Conservation (phyloP, 2,329 filamentous ascomycete genomes). For the Monilinia laxa region DNA sequence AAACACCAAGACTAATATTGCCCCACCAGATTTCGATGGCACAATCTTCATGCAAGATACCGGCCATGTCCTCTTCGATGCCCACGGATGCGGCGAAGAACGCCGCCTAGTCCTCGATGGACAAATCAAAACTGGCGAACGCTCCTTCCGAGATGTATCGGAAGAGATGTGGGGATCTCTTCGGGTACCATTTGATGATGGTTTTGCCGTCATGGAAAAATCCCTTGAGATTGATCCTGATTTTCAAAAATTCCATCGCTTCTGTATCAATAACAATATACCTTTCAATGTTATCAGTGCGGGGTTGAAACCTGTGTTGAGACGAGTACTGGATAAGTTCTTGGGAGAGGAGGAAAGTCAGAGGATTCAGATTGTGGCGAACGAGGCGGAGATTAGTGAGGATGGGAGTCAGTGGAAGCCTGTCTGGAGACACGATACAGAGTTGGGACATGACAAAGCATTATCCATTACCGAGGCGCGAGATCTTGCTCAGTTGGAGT, state of each 20-base stretch:
- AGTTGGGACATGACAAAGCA: constrained; percentile 67
- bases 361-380: constrained; percentile 64
- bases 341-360: constrained; percentile 51
- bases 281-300: constrained; percentile 70
- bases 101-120: constrained; percentile 57
- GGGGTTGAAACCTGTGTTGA: constrained; percentile 62
- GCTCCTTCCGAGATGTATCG: constrained; percentile 67
- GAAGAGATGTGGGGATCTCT: constrained; percentile 71
- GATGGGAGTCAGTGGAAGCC: constrained; percentile 64
- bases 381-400: constrained; percentile 59
- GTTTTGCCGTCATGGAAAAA: constrained; percentile 63
- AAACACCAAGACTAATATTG: constrained; percentile 22
- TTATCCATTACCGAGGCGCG: constrained; percentile 62
- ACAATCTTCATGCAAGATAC: constrained; percentile 73
- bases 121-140: constrained; percentile 63
- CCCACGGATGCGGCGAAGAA: constrained; percentile 60
- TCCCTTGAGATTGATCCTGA: constrained; percentile 62
- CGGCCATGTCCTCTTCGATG: constrained; percentile 67
- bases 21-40: constrained; percentile 61
- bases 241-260: constrained; percentile 63
- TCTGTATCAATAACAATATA: constrained; percentile 61
- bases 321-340: constrained; percentile 62
- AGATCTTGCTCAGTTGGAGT: constrained; percentile 51
- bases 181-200: constrained; percentile 65
- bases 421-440: constrained; percentile 64